Conservation (phyloP, 2,329 filamentous ascomycete genomes). For the Ascosphaera apis region DNA sequence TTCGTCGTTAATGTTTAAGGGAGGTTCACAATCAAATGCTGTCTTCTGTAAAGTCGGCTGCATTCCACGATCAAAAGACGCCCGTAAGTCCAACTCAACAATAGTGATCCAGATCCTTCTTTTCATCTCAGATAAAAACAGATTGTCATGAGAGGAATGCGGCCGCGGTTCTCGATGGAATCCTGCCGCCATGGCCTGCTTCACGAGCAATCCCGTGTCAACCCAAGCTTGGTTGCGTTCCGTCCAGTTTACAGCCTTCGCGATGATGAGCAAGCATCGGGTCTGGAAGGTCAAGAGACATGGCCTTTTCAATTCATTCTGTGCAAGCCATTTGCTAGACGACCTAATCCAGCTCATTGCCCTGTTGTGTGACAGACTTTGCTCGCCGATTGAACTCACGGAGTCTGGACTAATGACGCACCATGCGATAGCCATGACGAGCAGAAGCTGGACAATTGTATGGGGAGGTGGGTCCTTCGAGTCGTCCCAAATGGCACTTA, state of each 20-base stretch:
- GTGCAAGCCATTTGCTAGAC: constrained; percentile 69
- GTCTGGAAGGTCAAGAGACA: constrained; percentile 28
- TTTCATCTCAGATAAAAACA: constrained; percentile 24
- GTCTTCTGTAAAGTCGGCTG: constrained; percentile 21
- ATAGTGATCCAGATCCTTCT: constrained; percentile 34
- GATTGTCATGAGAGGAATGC: constrained; percentile 13
- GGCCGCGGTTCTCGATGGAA: constrained; percentile 22
- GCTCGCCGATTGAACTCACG: constrained; percentile 1
- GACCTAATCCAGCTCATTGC: constrained; percentile 56
- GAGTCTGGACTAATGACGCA: constrained; percentile 6
- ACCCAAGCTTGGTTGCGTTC: constrained; percentile 32
- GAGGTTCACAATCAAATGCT: constrained; percentile 26
- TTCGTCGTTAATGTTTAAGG: constrained; percentile 28
- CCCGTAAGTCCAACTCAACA: constrained; percentile 32
- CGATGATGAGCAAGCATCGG: constrained; percentile 27
- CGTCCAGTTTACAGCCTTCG: constrained; percentile 27
- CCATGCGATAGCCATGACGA: constrained; percentile 18
- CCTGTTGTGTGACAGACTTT: constrained; percentile 7
- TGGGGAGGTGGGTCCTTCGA: constrained; percentile 10
- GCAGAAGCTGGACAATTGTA: constrained; percentile 16
- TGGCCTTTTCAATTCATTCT: constrained; percentile 39
- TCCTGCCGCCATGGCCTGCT: constrained; percentile 29
- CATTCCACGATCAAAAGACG: constrained; percentile 32
- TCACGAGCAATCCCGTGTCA: constrained; percentile 26
- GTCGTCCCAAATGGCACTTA: constrained; percentile 15